phyloP scores from a whole-genome alignment of 352 stramenopile genomes.

The Albugo candida region DNA sequence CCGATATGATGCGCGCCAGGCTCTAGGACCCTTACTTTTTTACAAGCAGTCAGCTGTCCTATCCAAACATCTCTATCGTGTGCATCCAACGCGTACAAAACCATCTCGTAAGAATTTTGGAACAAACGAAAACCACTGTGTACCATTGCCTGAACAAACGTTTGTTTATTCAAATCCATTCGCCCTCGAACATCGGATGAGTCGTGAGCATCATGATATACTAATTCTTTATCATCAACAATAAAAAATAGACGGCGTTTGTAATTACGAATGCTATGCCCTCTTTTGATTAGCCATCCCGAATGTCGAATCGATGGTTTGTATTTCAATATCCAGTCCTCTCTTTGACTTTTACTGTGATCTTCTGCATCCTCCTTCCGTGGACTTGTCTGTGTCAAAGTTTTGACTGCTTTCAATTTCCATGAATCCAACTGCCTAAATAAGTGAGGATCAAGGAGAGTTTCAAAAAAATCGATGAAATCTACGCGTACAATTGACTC shows the following conservation, averaged over 20 bases:
- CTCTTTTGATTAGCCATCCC: conserved; percentile 75
- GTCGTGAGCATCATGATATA: conserved; percentile 70
- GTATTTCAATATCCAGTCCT: conserved; percentile 57
- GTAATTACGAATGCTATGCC: conserved; percentile 56
- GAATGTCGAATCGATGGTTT: conserved; percentile 66
- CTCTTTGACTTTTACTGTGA: conserved; percentile 15
- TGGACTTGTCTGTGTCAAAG: too few relatives aligned
- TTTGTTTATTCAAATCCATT: conserved; percentile 48
- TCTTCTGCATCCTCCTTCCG: too few relatives aligned
- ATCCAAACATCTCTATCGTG: conserved; percentile 72
- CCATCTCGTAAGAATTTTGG: conserved; percentile 56
- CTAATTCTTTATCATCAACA: conserved; percentile 52
- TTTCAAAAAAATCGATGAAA: conserved; percentile 2
- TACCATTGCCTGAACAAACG: conserved; percentile 33
- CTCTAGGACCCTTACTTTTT: not conserved
- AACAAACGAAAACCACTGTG: conserved; percentile 60
- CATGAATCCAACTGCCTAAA: conserved; percentile 11
- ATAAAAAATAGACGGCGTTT: conserved; percentile 77
- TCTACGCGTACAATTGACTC: conserved; percentile 28
- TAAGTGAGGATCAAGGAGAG: not conserved
- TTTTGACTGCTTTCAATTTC: conserved; percentile 22
- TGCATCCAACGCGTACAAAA: conserved; percentile 58
- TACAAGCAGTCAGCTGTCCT: conserved; percentile 48
- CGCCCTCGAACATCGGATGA: conserved; percentile 50
- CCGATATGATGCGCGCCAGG: conserved; percentile 26